These are phyloP conservation scores for Ceratobasidium sp. DNA, from an alignment of 1,284 basidiomycete species.

Conservation along the genomic window DNA sequence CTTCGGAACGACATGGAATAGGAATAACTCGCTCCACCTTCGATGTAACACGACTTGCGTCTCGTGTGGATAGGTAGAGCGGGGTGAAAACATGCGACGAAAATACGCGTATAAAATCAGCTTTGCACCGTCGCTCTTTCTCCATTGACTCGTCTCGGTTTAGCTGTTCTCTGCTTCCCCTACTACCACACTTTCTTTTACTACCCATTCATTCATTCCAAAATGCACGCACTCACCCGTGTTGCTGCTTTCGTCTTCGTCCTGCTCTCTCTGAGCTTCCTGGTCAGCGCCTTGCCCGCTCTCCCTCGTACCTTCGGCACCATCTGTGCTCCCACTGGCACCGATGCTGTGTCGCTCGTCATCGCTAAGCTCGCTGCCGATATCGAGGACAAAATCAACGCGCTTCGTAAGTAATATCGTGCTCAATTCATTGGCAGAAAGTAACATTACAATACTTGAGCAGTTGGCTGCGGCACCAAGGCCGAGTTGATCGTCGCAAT, in stretches of 20 bases:
- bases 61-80: too few species aligned
- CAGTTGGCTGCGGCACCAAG: conserved; percentile 20
- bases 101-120: conserved; percentile 6
- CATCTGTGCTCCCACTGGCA: conserved; percentile 6
- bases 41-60: too few species aligned
- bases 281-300: conserved; percentile 25
- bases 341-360: conserved; percentile 11
- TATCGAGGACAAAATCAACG: conserved; percentile 20
- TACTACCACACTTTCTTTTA: neutral
- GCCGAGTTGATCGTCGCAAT: conserved; percentile 3
- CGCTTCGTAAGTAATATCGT: conserved; percentile 1
- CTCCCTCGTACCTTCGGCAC: neutral
- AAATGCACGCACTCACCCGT: conserved; percentile 37
- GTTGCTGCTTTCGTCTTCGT: conserved; percentile 8
- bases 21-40: too few species aligned
- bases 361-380: neutral
- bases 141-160: conserved; percentile 9
- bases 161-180: neutral
- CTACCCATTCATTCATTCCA: neutral
- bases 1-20: neutral
- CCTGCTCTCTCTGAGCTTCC: conserved; percentile 36
- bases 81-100: too few species aligned
- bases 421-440: too few species aligned
- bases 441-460: too few species aligned
- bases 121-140: neutral